Conservation (phyloP, 2,329 filamentous ascomycete genomes). For the Xylogone sp. region DNA sequence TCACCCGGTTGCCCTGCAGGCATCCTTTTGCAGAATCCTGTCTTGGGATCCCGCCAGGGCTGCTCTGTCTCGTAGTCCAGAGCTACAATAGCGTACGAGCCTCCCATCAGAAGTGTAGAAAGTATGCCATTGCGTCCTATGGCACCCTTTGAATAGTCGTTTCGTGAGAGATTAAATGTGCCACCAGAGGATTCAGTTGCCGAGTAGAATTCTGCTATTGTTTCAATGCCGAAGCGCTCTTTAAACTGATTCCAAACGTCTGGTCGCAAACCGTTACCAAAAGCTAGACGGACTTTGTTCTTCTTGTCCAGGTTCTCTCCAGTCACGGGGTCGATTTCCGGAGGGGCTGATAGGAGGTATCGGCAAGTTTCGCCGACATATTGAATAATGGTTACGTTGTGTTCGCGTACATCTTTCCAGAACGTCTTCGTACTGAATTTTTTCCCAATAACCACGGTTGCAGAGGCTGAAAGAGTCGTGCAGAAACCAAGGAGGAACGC, state of each 20-base stretch:
- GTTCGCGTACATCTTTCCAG: conserved; percentile 71
- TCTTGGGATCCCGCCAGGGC: conserved; percentile 63
- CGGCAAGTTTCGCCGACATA: conserved; percentile 87
- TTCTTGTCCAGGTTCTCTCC: conserved; percentile 67
- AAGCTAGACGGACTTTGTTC: conserved; percentile 69
- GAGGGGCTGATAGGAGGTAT: conserved; percentile 68
- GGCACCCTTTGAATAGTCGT: conserved; percentile 71
- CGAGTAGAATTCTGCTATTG: conserved; percentile 77
- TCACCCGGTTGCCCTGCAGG: conserved; percentile 66
- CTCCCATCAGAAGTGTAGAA: conserved; percentile 49
- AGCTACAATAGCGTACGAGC: conserved; percentile 55
- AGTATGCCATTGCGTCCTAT: conserved; percentile 70
- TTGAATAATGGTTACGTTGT: conserved; percentile 71
- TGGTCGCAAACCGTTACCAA: conserved; percentile 81
- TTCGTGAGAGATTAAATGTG: conserved; percentile 69
- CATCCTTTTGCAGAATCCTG: conserved; percentile 63
- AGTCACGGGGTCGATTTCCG: conserved; percentile 57
- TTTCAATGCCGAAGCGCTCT: conserved; percentile 70
- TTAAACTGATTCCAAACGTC: conserved; percentile 86
- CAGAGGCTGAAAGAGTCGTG: conserved; percentile 54
- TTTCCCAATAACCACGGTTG: conserved; percentile 67
- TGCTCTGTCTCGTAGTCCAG: conserved; percentile 69
- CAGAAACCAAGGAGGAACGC: conserved; percentile 67
- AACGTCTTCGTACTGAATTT: conserved; percentile 76
- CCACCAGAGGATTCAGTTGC: conserved; percentile 69